A percentile compares a stretch with the other conserved stretches of the same genome.
Conservation (phyloP, 257 asterid genomes). For the Fraxinus americana region DNA sequence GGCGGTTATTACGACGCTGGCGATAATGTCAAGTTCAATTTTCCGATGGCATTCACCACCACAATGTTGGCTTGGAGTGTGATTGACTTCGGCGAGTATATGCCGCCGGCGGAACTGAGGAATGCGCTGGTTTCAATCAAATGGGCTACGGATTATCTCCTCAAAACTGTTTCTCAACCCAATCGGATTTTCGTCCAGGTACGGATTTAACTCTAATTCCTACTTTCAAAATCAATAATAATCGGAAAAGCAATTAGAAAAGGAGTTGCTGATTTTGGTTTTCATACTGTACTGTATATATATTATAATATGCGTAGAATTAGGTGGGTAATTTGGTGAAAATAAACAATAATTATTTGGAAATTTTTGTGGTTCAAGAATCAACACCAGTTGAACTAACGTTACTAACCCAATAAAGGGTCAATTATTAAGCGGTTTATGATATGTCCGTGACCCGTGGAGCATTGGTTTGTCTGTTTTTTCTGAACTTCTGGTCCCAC, state of each 20-base stretch:
- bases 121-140: conserved; percentile 71
- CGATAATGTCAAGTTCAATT: conserved; percentile 81
- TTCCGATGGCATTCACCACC: conserved; percentile 98
- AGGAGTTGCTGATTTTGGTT: too few species aligned
- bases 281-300: not conserved
- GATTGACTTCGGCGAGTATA: conserved; percentile 66
- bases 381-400: not conserved
- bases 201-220: not conserved
- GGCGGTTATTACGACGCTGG: conserved; percentile 99
- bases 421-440: not conserved
- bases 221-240: not conserved
- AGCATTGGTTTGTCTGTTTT: conserved; percentile 30
- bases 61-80: conserved; percentile 98
- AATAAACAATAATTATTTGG: not conserved
- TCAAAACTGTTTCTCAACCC: conserved; percentile 85
- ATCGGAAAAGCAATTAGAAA: not conserved
- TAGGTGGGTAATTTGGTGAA: not conserved
- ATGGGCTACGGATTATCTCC: conserved; percentile 89
- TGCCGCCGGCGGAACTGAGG: conserved; percentile 78
- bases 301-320: not conserved
- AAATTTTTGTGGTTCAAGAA: not conserved
- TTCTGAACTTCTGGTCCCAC: conserved; percentile 39
- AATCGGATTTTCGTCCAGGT: conserved; percentile 96
- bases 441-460: conserved; percentile 10
- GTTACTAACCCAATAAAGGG: not conserved